Percentiles rank a stretch among this genome's conserved stretches.
Evolutionary conservation across 1,284 basidiomycete species (phyloP).

Genomic region (Jaminaea rosea): DNA sequence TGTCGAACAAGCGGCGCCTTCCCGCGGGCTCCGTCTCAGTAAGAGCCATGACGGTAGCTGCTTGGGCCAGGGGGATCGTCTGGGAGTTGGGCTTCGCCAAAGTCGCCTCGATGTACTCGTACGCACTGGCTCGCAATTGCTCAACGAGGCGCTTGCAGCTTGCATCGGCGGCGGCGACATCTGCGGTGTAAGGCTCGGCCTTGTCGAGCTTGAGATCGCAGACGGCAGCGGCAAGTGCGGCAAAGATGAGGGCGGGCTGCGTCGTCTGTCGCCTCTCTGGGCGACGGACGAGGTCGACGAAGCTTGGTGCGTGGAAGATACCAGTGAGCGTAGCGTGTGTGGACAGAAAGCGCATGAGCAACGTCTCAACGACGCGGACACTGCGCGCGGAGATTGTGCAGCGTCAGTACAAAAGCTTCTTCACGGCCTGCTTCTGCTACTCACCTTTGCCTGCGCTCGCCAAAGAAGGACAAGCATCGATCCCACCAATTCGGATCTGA

Average conservation of each 20-base stretch:
- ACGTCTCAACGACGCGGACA: neutral
- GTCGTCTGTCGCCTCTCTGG: neutral
- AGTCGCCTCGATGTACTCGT: neutral
- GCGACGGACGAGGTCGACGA: neutral
- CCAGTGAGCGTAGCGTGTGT: neutral
- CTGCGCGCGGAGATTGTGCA: neutral
- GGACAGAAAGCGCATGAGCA: neutral
- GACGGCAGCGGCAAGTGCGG: neutral
- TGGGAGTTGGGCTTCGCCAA: neutral
- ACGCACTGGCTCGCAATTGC: neutral
- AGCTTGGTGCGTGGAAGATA: neutral
- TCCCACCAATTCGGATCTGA: conserved; percentile 1
- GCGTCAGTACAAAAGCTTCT: too few species aligned
- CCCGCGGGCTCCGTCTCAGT: neutral
- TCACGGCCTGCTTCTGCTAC: too few species aligned
- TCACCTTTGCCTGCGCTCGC: neutral
- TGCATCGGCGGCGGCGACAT: neutral
- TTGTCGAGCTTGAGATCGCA: neutral
- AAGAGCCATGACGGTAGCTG: neutral
- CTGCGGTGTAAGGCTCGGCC: neutral
- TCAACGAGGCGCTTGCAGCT: neutral
- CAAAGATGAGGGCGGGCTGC: neutral
- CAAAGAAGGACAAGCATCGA: neutral
- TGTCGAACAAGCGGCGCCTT: neutral
- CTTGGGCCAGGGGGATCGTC: neutral